Conservation (phyloP, 2,329 filamentous ascomycete genomes). For the Chaetomium sp. region DNA sequence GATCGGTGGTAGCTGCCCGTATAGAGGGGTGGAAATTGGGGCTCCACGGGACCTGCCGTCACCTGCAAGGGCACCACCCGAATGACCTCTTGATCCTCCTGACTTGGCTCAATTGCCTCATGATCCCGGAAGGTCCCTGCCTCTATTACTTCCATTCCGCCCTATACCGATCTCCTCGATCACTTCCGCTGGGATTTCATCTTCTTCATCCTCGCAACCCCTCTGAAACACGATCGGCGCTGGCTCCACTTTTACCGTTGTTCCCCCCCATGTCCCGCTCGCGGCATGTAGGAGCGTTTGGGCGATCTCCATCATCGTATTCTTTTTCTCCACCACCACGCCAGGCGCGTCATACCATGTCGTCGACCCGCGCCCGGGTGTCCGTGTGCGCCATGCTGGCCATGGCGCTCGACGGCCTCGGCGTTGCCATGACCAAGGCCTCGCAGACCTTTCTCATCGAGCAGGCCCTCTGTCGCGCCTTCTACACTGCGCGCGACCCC, state of each 20-base stretch:
- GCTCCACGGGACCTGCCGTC: too few relatives aligned
- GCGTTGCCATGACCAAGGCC: slow-evolving; percentile 6
- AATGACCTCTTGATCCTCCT: slow-evolving; percentile 1
- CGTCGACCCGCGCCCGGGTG: slow-evolving; percentile 3
- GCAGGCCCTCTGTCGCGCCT: slow-evolving; percentile 4
- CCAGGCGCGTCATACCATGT: not conserved
- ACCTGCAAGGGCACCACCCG: too few relatives aligned
- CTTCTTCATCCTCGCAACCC: slow-evolving; percentile 5
- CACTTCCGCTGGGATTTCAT: slow-evolving; percentile 1
- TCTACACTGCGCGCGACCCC: slow-evolving; percentile 1
- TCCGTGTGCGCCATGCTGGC: slow-evolving; percentile 7
- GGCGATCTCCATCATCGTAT: not conserved
- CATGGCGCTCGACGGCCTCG: slow-evolving; percentile 4
- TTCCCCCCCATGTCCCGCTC: slow-evolving; percentile 1
- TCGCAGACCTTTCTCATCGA: slow-evolving; percentile 8
- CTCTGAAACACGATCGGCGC: slow-evolving; percentile 6
- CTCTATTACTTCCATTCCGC: slow-evolving; percentile 1
- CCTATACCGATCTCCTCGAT: slow-evolving; percentile 5
- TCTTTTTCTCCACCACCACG: slow-evolving; percentile 2
- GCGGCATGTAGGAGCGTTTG: not conserved
- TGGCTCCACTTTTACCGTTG: not conserved
- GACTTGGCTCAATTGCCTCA: slow-evolving; percentile 7
- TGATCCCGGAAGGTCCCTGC: not conserved
- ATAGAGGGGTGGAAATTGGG: too few relatives aligned
- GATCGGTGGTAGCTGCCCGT: too few relatives aligned